These are phyloP conservation scores for Metschnikowia peoriensis DNA, from an alignment of 805 yeast genomes.

Conservation along the genomic window DNA sequence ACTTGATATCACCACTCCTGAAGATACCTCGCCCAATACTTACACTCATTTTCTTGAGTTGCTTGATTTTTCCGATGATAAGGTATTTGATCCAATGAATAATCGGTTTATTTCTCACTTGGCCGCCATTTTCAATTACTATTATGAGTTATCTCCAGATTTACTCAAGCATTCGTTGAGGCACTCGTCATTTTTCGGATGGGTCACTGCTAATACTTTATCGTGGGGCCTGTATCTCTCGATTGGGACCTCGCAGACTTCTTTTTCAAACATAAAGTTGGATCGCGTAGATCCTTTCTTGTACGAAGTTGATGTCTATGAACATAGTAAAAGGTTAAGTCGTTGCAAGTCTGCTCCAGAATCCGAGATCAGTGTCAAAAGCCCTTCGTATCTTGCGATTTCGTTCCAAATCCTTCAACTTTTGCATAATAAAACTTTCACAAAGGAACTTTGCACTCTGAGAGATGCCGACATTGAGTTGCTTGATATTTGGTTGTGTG, in stretches of 20 bases:
- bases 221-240: constrained; percentile 15
- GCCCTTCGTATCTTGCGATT: constrained; percentile 15
- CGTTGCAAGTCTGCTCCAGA: background rate
- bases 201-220: constrained; percentile 19
- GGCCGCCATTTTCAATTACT: constrained; percentile 24
- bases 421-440: constrained; percentile 11
- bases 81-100: background rate
- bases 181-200: constrained; percentile 17
- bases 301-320: constrained; percentile 18
- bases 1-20: constrained; percentile 28
- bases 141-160: constrained; percentile 19
- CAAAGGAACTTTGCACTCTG: constrained; percentile 2
- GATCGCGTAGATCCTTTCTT: constrained; percentile 20
- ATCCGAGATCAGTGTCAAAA: constrained; percentile 1
- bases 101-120: constrained; percentile 25
- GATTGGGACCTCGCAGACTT: constrained; percentile 20
- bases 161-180: constrained; percentile 10
- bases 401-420: constrained; percentile 11
- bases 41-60: constrained; percentile 19
- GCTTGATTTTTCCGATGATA: constrained; percentile 16
- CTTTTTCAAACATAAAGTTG: constrained; percentile 10
- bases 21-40: constrained; percentile 21
- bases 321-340: constrained; percentile 10
- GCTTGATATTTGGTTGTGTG: constrained; percentile 35
- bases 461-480: constrained; percentile 2